Conservation (phyloP, 192 early-diverging fungal species). For the Lobosporangium transversale region DNA sequence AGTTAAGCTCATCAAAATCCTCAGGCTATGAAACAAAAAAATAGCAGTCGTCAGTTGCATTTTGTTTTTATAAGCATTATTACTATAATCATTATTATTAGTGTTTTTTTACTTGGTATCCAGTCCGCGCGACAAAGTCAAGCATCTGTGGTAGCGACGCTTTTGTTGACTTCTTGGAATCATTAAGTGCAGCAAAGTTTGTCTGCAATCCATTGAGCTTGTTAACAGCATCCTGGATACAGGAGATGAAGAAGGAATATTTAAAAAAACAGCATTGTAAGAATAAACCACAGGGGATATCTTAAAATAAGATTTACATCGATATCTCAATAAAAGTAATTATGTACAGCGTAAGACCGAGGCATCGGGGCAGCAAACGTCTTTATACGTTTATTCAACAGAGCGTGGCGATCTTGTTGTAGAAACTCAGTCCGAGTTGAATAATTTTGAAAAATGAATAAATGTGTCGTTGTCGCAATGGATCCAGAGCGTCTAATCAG, state of each 20-base stretch:
- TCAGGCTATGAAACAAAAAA: conserved; percentile 24
- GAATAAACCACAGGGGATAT: too few species aligned
- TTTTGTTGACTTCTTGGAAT: conserved; percentile 74
- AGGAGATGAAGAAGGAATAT: conserved; percentile 1
- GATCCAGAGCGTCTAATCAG: conserved; percentile 23
- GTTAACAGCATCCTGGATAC: conserved; percentile 75
- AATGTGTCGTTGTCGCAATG: background rate
- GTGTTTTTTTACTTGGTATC: conserved; percentile 69
- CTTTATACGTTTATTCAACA: conserved; percentile 29
- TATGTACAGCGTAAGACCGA: conserved; percentile 48
- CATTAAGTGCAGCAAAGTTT: conserved; percentile 81
- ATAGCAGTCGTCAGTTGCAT: background rate
- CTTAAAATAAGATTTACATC: too few species aligned
- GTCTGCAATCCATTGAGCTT: conserved; percentile 88
- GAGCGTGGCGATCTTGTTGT: background rate
- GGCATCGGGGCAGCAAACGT: conserved; percentile 44
- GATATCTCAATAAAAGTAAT: too few species aligned
- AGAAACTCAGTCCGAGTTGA: conserved; percentile 1
- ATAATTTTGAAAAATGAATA: background rate
- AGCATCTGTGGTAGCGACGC: conserved; percentile 73
- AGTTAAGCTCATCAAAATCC: conserved; percentile 80
- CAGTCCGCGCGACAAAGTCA: conserved; percentile 71
- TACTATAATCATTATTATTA: background rate
- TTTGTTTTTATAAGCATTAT: background rate
- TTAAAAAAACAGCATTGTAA: background rate